Base-by-base conservation (phyloP, 495 filamentous ascomycete species). In the Aspergillus mulundensis region DNA sequence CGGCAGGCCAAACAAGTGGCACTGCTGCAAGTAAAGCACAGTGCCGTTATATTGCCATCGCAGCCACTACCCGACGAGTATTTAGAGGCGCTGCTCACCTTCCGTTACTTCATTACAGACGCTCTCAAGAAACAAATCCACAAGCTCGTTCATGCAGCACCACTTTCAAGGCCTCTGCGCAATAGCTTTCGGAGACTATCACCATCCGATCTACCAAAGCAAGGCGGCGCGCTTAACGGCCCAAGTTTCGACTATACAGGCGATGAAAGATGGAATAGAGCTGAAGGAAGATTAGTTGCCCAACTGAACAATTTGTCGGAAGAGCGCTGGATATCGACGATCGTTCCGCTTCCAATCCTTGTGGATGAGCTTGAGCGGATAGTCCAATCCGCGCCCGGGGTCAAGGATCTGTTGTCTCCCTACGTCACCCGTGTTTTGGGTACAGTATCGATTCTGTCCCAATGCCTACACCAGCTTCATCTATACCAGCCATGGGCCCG, bases 321-420 rank as follows among this genome's bases (percentile, higher is more conserved):
- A n/a, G n/a, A n/a, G n/a, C n/a, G n/a, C n/a, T n/a, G n/a, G n/a
- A n/a, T n/a, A n/a, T n/a, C n/a, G n/a, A n/a, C n/a, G n/a, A n/a
- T n/a, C n/a, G n/a, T n/a, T n/a, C n/a, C n/a, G n/a, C n/a, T n/a
- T n/a, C n/a, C n/a, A n/a, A n/a, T n/a, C n/a, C n/a, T n/a, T n/a
- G n/a, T 77, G 24, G 80, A 82, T 39, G 75, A 81, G 42, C 58
- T 82, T 0, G 75, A 78, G 28, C 66, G 72, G n/a, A 57, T 80
- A 20, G n/a, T 78, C 11, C 28, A 75, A 45, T 62, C 61, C 1
- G 74, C 78, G n/a, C 54, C 58, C 1, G 54, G 62, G 19, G 66
- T 68, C 0, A 63, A 56, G 25, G 58, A 72, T 5, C 38, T 77
- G 4, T 28, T 83, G 7, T 80, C 80, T 1, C 11, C 61, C 0